Percentiles rank a stretch among this genome's conserved stretches.
phyloP scores from a whole-genome alignment of 2,329 filamentous ascomycete genomes.

The Pseudogymnoascus sp. region DNA sequence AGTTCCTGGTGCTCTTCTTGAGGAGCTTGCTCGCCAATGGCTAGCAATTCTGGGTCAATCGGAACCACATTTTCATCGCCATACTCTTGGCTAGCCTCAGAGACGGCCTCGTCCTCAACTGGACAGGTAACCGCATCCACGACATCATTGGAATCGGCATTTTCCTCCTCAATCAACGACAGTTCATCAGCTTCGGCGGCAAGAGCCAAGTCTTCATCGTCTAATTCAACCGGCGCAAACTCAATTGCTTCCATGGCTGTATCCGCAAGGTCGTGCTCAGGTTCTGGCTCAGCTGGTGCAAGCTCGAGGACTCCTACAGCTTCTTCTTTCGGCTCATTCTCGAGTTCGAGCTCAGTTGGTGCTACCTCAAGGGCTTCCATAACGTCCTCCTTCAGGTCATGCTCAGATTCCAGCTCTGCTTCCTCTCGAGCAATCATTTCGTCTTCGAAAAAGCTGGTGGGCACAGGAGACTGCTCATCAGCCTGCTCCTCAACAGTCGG shows the following conservation, averaged over 20 bases:
- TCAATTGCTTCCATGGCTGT: conserved; percentile 31
- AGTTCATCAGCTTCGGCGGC: conserved; percentile 52
- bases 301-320: conserved; percentile 31
- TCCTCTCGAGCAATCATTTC: conserved; percentile 45
- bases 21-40: conserved; percentile 10
- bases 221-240: conserved; percentile 39
- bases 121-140: background rate
- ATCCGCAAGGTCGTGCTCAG: conserved; percentile 24
- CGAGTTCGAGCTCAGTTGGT: conserved; percentile 28
- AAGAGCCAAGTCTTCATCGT: conserved; percentile 50
- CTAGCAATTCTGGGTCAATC: conserved; percentile 41
- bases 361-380: conserved; percentile 33
- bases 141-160: conserved; percentile 12
- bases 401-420: conserved; percentile 17
- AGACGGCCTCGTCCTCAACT: conserved; percentile 30
- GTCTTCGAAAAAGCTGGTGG: conserved; percentile 52
- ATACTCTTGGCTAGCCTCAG: conserved; percentile 57
- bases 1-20: conserved; percentile 10
- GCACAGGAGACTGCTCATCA: conserved; percentile 26
- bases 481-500: conserved; percentile 23
- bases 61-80: conserved; percentile 54
- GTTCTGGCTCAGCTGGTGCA: conserved; percentile 31
- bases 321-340: conserved; percentile 26
- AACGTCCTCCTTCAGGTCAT: conserved; percentile 29
- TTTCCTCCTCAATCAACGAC: conserved; percentile 34